Conservation (phyloP, 2,329 filamentous ascomycete species). For the Penicillium sp. region DNA sequence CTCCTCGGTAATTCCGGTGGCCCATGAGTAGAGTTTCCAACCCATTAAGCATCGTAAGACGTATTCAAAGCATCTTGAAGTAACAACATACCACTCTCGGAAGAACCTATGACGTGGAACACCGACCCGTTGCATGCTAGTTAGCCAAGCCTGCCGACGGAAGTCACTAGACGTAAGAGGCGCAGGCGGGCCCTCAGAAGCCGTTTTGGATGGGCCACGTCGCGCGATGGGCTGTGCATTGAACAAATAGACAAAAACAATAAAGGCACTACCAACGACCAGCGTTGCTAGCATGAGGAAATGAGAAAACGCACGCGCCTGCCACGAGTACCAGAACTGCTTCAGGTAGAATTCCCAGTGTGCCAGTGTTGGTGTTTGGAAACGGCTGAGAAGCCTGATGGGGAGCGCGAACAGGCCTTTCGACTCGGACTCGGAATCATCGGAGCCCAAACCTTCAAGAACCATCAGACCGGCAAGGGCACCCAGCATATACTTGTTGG, state of each 20-base stretch:
- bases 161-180: slow-evolving; percentile 78
- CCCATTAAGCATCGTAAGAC: slow-evolving; percentile 76
- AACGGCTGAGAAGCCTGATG: slow-evolving; percentile 52
- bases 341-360: slow-evolving; percentile 27
- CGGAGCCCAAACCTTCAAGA: slow-evolving; percentile 72
- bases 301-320: slow-evolving; percentile 37
- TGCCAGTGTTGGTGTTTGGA: slow-evolving; percentile 23
- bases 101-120: slow-evolving; percentile 84
- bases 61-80: slow-evolving; percentile 77
- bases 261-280: slow-evolving; percentile 54
- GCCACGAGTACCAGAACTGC: slow-evolving; percentile 37
- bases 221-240: slow-evolving; percentile 57
- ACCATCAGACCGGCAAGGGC: slow-evolving; percentile 91
- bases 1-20: slow-evolving; percentile 78
- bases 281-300: slow-evolving; percentile 52
- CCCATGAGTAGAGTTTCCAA: slow-evolving; percentile 68
- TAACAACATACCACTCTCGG: slow-evolving; percentile 76
- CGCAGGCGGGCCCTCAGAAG: slow-evolving; percentile 24
- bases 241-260: slow-evolving; percentile 56
- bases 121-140: slow-evolving; percentile 87
- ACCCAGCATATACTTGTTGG: slow-evolving; percentile 83
- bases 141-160: slow-evolving; percentile 85
- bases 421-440: slow-evolving; percentile 60
- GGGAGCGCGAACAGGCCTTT: slow-evolving; percentile 68
- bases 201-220: slow-evolving; percentile 40